These are phyloP conservation scores for Citrus unshiu DNA, from an alignment of 345 rosid species.

Conservation along the genomic window DNA sequence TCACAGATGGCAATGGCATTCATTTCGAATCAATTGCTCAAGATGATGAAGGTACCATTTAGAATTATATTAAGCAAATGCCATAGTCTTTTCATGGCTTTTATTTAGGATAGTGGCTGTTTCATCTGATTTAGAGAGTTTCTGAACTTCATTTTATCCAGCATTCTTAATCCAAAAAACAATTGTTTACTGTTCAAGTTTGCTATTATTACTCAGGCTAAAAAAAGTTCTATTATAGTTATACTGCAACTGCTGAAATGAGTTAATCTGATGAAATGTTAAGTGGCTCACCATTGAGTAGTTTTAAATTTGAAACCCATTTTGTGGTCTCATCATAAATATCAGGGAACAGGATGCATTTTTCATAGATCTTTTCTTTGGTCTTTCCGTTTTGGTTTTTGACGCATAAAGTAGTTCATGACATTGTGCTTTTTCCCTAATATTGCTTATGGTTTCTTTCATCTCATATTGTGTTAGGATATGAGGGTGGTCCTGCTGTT, in stretches of 20 bases:
- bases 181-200: not conserved
- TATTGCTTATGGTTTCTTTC: not conserved
- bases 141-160: not conserved
- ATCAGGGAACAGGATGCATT: not conserved
- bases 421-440: not conserved
- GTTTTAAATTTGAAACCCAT: not conserved
- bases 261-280: not conserved
- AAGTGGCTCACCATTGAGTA: not conserved
- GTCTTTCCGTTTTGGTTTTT: not conserved
- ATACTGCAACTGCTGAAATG: not conserved
- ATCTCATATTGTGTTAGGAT: slow-evolving; percentile 23
- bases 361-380: not conserved
- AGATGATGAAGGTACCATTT: slow-evolving; percentile 32
- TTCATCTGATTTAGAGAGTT: not conserved
- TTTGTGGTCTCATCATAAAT: not conserved
- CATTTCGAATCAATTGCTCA: slow-evolving; percentile 31
- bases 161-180: not conserved
- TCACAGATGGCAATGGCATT: slow-evolving; percentile 35
- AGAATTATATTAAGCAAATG: not conserved
- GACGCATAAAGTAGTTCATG: not conserved
- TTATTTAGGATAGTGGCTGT: not conserved
- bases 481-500: slow-evolving; percentile 18
- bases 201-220: not conserved
- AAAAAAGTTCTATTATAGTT: no score
- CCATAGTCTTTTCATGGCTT: not conserved